Evolutionary conservation across 306 rosid genomes (phyloP), one percentile per base, ranked within the genome.

Genomic region (Inga laurina): DNA sequence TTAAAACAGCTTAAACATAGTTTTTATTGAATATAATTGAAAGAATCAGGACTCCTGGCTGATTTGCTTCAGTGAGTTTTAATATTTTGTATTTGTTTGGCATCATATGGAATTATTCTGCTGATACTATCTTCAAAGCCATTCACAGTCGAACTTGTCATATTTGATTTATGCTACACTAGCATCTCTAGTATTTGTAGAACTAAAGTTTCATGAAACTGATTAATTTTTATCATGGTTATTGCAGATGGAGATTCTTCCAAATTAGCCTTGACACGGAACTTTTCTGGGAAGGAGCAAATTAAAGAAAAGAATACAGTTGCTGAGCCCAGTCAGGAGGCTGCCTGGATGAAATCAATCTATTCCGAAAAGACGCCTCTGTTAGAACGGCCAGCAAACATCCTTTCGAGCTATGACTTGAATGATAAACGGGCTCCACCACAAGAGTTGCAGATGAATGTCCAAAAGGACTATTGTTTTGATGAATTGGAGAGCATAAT

Each of bases 401-500:
- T 90, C 73, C 94, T 89, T 85, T 92, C 98, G 52, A 82, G 92
- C 87, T 94, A 88, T 74, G 93, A 90, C 39, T 92, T 87, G 54
- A 89, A 81, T 66, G 97, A 94, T 65, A 92, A 88, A 78, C 91
- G 90, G 37, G 72, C 86, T 22, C 78, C 87, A 79, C 89, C 83
- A 27, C 90, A 87, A 48, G 98, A 94, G 79, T 81, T 92, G 89
- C 97, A 75, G 75, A 81, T 90, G 82, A 90, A 82, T 81, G 81
- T 89, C 80, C 97, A 43, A 68, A 94, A 92, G 87, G 98, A 94
- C 65, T 93, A 88, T 45, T 75, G 92, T 73, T 94, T 94, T 37
- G 97, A 94, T 73, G 99, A 97, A 84, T 78, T 94, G 88, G 99
- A 97, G 77, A 92, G 98, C 27, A 68, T 92, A 56, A 93, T 97